Evolutionary conservation across 1,284 basidiomycete species (phyloP).

Genomic region (Irpex sp.): DNA sequence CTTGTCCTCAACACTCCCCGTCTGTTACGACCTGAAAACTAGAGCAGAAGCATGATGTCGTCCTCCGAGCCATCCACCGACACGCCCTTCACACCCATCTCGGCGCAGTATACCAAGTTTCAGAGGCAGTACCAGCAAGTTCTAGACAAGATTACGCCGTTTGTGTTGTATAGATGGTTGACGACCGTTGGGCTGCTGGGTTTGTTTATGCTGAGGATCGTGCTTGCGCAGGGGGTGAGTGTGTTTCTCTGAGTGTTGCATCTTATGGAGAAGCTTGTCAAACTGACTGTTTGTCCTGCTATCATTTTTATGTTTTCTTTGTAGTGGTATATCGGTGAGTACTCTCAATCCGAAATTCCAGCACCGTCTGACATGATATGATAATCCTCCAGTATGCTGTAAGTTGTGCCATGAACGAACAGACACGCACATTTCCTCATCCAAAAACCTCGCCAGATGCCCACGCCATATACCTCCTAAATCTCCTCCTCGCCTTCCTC

Average conservation of each 20-base stretch:
- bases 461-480: constrained; percentile 90
- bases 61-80: constrained; percentile 41
- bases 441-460: constrained; percentile 50
- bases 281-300: too few species aligned
- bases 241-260: too few species aligned
- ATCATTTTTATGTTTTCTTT: too few species aligned
- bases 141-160: constrained; percentile 90
- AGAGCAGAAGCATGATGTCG: constrained; percentile 39
- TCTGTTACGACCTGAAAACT: too few species aligned
- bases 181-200: constrained; percentile 69
- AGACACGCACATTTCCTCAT: background rate
- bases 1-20: too few species aligned
- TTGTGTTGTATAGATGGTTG: constrained; percentile 88
- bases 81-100: constrained; percentile 47
- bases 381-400: constrained; percentile 7
- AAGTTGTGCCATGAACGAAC: background rate
- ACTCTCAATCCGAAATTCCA: too few species aligned
- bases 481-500: constrained; percentile 85
- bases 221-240: constrained; percentile 88
- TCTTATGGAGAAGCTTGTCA: too few species aligned
- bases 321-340: constrained; percentile 14
- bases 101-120: constrained; percentile 45
- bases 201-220: constrained; percentile 85
- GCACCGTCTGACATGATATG: too few species aligned
- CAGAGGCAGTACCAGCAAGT: constrained; percentile 78